phyloP scores from a whole-genome alignment of 306 rosid species.

The Arachis hypogaea region DNA sequence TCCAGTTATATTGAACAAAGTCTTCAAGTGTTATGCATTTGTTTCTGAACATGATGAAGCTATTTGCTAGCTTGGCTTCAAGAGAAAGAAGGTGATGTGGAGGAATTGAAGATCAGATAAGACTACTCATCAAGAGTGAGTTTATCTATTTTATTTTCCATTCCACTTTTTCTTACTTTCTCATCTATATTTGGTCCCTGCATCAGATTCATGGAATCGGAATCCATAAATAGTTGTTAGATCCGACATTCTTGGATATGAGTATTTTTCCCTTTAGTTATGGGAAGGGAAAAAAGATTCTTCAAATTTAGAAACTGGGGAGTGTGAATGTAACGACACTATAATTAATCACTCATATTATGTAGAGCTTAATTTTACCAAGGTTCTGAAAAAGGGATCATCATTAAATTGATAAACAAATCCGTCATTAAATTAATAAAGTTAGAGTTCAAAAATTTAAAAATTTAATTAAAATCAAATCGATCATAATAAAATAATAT shows the following conservation, averaged over 20 bases:
- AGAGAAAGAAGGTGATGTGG: constrained; percentile 51
- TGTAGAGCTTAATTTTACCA: background rate
- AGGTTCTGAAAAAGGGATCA: too few relatives aligned
- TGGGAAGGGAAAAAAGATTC: constrained; percentile 36
- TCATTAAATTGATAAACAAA: too few relatives aligned
- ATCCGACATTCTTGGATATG: background rate
- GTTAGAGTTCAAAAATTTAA: too few relatives aligned
- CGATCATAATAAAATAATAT: too few relatives aligned
- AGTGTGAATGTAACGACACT: constrained; percentile 4
- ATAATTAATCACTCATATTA: constrained; percentile 8
- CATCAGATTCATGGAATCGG: constrained; percentile 60
- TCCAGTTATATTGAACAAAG: too few relatives aligned
- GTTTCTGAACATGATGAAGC: constrained; percentile 21
- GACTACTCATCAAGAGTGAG: too few relatives aligned
- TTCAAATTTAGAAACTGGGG: background rate
- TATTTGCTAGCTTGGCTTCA: constrained; percentile 17
- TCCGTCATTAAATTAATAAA: too few relatives aligned
- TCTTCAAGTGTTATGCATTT: constrained; percentile 18
- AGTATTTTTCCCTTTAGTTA: constrained; percentile 23
- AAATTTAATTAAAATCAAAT: too few relatives aligned
- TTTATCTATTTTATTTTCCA: background rate
- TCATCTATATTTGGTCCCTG: constrained; percentile 49
- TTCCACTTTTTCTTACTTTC: constrained; percentile 55
- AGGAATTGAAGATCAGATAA: constrained; percentile 45
- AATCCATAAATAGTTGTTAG: constrained; percentile 39